Base-by-base conservation (phyloP, 2,329 filamentous ascomycete genomes). In the Colletotrichum liriopes region DNA sequence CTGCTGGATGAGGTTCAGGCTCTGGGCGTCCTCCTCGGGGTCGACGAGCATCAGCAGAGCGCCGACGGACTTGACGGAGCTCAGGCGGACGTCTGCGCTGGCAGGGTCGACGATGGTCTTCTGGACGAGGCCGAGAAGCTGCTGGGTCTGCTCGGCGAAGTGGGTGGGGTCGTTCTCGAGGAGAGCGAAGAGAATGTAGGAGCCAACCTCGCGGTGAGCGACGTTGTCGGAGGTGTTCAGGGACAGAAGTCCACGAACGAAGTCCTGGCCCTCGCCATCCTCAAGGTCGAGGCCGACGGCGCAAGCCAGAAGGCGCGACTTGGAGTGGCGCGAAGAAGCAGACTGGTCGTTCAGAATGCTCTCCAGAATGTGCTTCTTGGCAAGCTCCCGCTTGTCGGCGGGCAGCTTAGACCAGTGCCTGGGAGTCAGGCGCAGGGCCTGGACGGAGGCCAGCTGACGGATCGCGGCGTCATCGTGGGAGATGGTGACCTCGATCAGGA, bases 171-270 rank as follows among this genome's bases (percentile, higher is more conserved):
- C 92, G 67, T 93, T 93, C 85, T 99, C 96, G 14, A 98, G 88
- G 58, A 98, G 91, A 74, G 94, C 96, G 85, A 92, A 98, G 76
- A 98, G 92, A 77, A 98, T 95, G 85, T 96, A 98, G 75, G 96
- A 93, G 75, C 93, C 95, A 51, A 98, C 94, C 81, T 97, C 95
- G 76, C 96, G 93, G 82, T 97, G 94, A 73, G 91, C 88, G 63
- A 94, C 92, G 73, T 92, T 92, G 72, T 89, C 85, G 80, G 91
- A 95, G 76, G 90, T 93, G 77, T 93, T 92, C 74, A 96, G 93
- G 80, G 93, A 93, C 73, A 94, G 89, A 65, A 98, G 89, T 76
- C 93, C 89, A 75, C 91, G 90, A 63, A 97, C 91, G 72, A 98
- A 90, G 71, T 97, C 93, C 82, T 97, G 91, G 75, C 93, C 94